Evolutionary conservation across 352 stramenopile genomes (phyloP), one percentile per base, ranked within the genome.

Genomic region (Phytophthora crassamura): DNA sequence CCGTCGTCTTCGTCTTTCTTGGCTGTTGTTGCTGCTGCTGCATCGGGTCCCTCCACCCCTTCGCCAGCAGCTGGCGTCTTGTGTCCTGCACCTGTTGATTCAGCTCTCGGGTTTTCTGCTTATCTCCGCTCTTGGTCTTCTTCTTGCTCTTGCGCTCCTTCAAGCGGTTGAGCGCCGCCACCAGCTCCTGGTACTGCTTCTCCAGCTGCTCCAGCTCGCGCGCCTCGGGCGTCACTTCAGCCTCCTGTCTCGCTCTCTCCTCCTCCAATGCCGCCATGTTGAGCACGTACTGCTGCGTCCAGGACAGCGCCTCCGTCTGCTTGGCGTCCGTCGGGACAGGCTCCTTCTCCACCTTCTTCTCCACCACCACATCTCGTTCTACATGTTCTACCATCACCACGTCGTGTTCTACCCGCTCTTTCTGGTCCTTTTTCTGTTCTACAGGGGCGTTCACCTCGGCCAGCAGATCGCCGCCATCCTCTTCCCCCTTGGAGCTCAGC

Each of bases 241-340:
- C 80, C 22, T 82, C 69, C 36, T 55, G 51, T 10, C 65, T 62
- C 35, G 67, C 70, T 33, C 79, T 51, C 46, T 90, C 73, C 30
- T 82, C 69, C 43, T 86, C 80, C 18, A 69, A 67, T 28, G 67
- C 55, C 7, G 77, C 81, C 57, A 91, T 82, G 39, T 80, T 73
- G 60, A 82, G 55, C 47, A 94, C 49, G 64, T 94, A 94, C 46
- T 80, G 77, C 66, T 91, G 79, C 15, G 86, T 94, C 86, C 86
- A 94, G 32, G 82, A 83, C 50, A 88, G 69, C 40, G 82, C 82
- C 14, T 77, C 47, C 0, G 28, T 75, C 12, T 59, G 34, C 20
- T 67, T 58, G 6, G 25, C 47, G 9, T 55, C 40, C 0, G 25
- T 30, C 25, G 25, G 25, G 25, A 30, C 25, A 30, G 25, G 25